Base-by-base conservation (phyloP, 345 rosid genomes). In the Clausena lansium region DNA sequence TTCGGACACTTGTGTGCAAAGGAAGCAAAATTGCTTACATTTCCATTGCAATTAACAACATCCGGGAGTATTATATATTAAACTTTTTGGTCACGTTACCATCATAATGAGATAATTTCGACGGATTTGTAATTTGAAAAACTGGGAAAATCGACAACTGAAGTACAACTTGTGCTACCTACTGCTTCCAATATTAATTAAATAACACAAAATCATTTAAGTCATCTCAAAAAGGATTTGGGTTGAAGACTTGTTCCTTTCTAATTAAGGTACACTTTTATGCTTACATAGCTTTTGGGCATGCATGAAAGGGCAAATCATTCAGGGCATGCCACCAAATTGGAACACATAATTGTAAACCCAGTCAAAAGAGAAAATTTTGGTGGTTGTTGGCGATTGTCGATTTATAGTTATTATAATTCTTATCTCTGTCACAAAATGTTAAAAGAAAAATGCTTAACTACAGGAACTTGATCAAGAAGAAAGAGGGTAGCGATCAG, bases 341-440 rank as follows among this genome's bases (percentile, higher is more conserved):
- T 17, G 28, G 8, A 74, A 39, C 50, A 45, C 50, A 45, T 11
- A 11, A 45, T 45, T 45, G 50, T 45, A 0, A 45, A 13, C 11
- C 35, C 39, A 7, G 77, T 75, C 77, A 75, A 63, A 75, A 45
- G 47, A 5, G 63, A 63, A 74, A n/a, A n/a, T n/a, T 73, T 14
- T 60, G 38, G 77, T 27, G 59, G 77, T 41, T 5, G 77, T 61
- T 74, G 77, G 58, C 20, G 10, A 20, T 22, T 67, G 15, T 24
- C 15, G 24, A 73, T 59, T 25, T 9, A 60, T 39, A 60, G 38
- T 25, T 9, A 60, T 39, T 61, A 61, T 35, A 25, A n/a, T 60
- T 19, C 39, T 20, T 25, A 2, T 60, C 50, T 57, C 45, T 57
- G 13, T 58, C 66, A 14, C 52, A 73, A 15, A 17, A 8, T 45